Conservation (phyloP, 768 basidiomycete genomes). For the Russula sp. region DNA sequence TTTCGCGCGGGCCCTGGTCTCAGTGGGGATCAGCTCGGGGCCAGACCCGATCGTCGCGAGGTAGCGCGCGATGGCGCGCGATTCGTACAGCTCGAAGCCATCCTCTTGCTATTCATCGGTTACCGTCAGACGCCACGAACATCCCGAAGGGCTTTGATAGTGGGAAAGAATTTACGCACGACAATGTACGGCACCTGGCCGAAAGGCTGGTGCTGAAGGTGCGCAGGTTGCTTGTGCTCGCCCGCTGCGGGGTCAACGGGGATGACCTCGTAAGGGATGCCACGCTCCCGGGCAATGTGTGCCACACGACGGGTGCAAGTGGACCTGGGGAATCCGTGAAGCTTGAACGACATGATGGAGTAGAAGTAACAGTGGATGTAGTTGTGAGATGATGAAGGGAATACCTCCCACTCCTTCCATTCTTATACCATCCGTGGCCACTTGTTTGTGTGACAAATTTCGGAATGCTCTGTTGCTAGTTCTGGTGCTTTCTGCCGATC, state of each 20-base stretch:
- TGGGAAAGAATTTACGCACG: background rate
- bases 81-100: constrained; percentile 29
- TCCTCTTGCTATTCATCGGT: constrained; percentile 24
- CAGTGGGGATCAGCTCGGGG: constrained; percentile 23
- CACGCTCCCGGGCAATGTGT: constrained; percentile 7
- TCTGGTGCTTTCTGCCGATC: too few relatives aligned
- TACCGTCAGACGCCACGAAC: background rate
- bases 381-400: background rate
- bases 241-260: background rate
- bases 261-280: background rate
- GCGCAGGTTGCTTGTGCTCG: constrained; percentile 1
- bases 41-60: constrained; percentile 26
- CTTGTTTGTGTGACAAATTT: too few relatives aligned
- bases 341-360: constrained; percentile 2
- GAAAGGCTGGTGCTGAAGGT: constrained; percentile 15
- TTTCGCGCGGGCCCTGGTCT: constrained; percentile 26
- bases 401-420: too few relatives aligned
- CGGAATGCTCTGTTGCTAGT: too few relatives aligned
- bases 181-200: constrained; percentile 15
- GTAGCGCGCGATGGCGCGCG: constrained; percentile 28
- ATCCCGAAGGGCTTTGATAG: background rate
- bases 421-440: too few relatives aligned
- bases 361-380: background rate
- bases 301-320: constrained; percentile 17
- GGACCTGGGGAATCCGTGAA: background rate